A percentile compares a stretch with the other conserved stretches of the same genome.
phyloP scores from a whole-genome alignment of 345 rosid genomes.

The Eucalyptus albens region DNA sequence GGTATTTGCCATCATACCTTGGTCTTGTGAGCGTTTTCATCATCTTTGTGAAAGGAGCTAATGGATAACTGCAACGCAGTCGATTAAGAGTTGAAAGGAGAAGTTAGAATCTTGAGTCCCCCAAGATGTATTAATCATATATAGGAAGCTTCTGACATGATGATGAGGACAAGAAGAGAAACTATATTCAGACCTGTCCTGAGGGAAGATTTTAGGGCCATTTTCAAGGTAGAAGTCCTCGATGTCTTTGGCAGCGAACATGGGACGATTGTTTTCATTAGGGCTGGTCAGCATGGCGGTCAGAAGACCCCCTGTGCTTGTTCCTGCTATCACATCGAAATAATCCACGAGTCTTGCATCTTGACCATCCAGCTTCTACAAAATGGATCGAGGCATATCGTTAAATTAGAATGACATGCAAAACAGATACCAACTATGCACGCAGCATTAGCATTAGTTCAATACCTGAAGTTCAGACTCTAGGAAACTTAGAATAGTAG shows the following conservation, averaged over 20 bases:
- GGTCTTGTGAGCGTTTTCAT: neutral
- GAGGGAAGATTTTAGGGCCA: neutral
- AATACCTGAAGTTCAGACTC: neutral
- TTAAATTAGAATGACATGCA: neutral
- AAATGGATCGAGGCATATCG: neutral
- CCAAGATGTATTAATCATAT: neutral
- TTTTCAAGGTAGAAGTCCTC: neutral
- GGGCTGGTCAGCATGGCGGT: neutral
- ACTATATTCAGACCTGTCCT: neutral
- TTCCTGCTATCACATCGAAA: neutral
- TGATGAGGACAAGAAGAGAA: neutral
- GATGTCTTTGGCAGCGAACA: neutral
- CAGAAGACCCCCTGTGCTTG: neutral
- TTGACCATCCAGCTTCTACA: neutral
- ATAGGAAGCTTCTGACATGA: neutral
- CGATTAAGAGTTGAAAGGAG: neutral
- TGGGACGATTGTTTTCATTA: neutral
- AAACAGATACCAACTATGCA: neutral
- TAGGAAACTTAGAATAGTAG: neutral
- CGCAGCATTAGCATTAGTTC: neutral
- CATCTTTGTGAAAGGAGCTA: neutral
- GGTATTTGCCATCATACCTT: neutral
- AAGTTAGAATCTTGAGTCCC: neutral
- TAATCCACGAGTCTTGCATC: neutral
- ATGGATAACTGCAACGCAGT: neutral